Conservation (phyloP, 2,329 filamentous ascomycete species). For the Penicillium paneum region DNA sequence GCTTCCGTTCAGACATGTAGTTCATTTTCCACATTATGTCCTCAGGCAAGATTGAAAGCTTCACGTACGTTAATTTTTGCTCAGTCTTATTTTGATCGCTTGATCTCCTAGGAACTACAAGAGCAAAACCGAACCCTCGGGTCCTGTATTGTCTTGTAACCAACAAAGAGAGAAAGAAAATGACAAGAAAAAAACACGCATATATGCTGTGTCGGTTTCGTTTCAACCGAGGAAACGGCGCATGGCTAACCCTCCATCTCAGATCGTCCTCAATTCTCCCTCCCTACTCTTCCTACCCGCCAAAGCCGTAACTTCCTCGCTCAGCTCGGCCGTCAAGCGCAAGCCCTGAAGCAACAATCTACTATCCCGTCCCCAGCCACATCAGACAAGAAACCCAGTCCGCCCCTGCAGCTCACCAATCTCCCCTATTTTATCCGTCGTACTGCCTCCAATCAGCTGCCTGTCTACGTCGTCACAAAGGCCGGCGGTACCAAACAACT, state of each 20-base stretch:
- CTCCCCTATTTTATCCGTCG: constrained; percentile 69
- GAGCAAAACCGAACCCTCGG: background rate
- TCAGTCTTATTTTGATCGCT: background rate
- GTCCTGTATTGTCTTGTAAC: constrained; percentile 1
- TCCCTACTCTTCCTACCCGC: constrained; percentile 19
- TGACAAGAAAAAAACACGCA: background rate
- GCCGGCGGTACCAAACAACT: constrained; percentile 71
- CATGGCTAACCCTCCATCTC: constrained; percentile 9
- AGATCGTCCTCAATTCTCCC: constrained; percentile 26
- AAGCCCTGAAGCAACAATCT: constrained; percentile 32
- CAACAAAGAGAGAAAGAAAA: background rate
- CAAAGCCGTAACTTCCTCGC: constrained; percentile 39
- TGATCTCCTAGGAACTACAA: background rate
- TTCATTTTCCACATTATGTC: constrained; percentile 30
- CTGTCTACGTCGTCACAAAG: constrained; percentile 73
- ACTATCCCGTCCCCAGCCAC: constrained; percentile 24
- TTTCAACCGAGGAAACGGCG: background rate
- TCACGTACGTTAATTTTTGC: constrained; percentile 29
- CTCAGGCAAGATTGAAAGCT: constrained; percentile 24
- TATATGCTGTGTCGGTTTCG: background rate
- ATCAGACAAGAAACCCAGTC: constrained; percentile 12
- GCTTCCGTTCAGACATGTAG: constrained; percentile 31
- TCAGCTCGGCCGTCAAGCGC: constrained; percentile 37
- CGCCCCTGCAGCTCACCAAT: constrained; percentile 40
- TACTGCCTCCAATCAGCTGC: constrained; percentile 66